Conservation (phyloP, 305 asterid species). For the Salvia sclarea region DNA sequence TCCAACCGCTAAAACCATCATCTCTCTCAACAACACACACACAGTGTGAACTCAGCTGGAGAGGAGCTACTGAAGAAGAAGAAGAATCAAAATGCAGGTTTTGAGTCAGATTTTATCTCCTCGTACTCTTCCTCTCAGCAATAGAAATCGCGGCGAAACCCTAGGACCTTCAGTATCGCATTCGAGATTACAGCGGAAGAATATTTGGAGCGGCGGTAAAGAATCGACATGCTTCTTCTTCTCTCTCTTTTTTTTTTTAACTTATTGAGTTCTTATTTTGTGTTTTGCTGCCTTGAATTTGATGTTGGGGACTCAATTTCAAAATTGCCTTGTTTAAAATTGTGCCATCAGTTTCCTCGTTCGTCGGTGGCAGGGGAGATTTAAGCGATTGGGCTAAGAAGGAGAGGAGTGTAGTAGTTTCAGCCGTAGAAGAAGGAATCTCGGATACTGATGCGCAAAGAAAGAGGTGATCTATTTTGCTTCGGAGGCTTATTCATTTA, state of each 20-base stretch:
- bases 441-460: constrained; percentile 29
- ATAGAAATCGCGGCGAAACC: constrained; percentile 26
- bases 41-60: too few species aligned
- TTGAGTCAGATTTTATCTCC: constrained; percentile 38
- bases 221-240: not conserved
- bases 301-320: constrained; percentile 9
- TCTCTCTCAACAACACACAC: not conserved
- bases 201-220: constrained; percentile 24
- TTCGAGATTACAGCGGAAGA: constrained; percentile 20
- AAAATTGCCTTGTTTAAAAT: not conserved
- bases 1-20: constrained; percentile 10
- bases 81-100: constrained; percentile 40
- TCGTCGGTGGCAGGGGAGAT: constrained; percentile 26
- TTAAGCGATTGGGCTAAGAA: constrained; percentile 29
- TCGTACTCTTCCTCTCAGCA: constrained; percentile 28
- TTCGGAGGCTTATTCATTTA: not conserved
- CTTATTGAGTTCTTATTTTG: not conserved
- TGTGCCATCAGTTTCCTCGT: constrained; percentile 21
- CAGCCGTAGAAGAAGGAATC: constrained; percentile 40
- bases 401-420: constrained; percentile 32
- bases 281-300: too few species aligned
- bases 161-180: constrained; percentile 31
- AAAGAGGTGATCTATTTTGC: constrained; percentile 40
- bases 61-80: not conserved
- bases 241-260: too few species aligned